These are phyloP conservation scores for Pseudozyma pruni DNA, from an alignment of 1,284 basidiomycete species.

Conservation along the genomic window DNA sequence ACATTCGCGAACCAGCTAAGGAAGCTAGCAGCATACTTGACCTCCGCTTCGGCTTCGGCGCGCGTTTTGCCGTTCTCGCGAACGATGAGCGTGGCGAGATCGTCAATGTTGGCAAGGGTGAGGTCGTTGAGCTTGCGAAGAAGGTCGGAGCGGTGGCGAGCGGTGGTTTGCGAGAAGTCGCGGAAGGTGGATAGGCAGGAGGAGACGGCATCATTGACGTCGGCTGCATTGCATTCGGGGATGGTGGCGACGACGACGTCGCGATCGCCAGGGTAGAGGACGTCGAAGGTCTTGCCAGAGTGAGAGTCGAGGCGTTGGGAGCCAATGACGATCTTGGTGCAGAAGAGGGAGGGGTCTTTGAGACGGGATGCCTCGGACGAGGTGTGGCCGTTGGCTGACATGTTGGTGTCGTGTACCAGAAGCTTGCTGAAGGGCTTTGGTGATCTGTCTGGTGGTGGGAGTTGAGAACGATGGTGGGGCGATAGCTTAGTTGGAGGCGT, in stretches of 20 bases:
- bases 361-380: constrained; percentile 19
- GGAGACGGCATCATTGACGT: constrained; percentile 32
- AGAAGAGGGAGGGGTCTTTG: constrained; percentile 37
- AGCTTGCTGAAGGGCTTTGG: not conserved
- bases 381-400: constrained; percentile 16
- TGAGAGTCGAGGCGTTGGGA: constrained; percentile 21
- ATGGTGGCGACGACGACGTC: constrained; percentile 13
- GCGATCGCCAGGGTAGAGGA: constrained; percentile 31
- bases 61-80: constrained; percentile 46
- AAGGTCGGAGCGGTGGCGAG: constrained; percentile 27
- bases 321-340: constrained; percentile 30
- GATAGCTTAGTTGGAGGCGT: too few species aligned
- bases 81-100: constrained; percentile 44
- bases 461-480: not conserved
- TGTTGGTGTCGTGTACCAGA: not conserved
- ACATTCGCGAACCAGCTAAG: constrained; percentile 35
- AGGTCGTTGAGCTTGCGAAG: constrained; percentile 41
- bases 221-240: constrained; percentile 32
- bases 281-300: constrained; percentile 28
- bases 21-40: constrained; percentile 37
- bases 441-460: not conserved
- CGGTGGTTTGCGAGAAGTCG: constrained; percentile 19
- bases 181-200: constrained; percentile 26
- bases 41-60: constrained; percentile 43
- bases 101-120: constrained; percentile 32